Evolutionary conservation across 192 early-diverging fungal genomes (phyloP).

Genomic region (Spinellus fusiger): DNA sequence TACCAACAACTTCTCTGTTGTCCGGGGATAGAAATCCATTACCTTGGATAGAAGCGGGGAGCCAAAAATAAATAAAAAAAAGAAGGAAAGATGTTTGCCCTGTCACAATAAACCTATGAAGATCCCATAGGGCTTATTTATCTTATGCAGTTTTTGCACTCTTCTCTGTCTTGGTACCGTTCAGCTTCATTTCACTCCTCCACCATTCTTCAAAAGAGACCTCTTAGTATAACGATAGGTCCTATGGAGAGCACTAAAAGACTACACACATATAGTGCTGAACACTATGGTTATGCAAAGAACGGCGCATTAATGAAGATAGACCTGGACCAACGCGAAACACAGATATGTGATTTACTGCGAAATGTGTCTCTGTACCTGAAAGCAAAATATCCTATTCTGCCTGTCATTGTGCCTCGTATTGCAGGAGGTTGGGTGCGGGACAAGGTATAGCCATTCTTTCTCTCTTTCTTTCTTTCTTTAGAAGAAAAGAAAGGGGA

Average conservation of each 20-base stretch:
- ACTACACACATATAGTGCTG: neutral
- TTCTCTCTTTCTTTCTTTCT: neutral
- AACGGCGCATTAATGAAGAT: slow-evolving; percentile 31
- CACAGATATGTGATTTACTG: slow-evolving; percentile 64
- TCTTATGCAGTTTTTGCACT: neutral
- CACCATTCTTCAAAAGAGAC: neutral
- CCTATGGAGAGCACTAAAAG: neutral
- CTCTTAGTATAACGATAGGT: neutral
- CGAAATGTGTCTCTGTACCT: slow-evolving; percentile 52
- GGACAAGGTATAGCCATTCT: slow-evolving; percentile 66
- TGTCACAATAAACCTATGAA: too few species aligned
- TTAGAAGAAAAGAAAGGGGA: neutral
- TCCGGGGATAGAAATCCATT: too few species aligned
- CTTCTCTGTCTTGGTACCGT: neutral
- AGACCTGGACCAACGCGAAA: slow-evolving; percentile 53
- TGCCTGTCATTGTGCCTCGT: slow-evolving; percentile 59
- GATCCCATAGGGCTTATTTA: too few species aligned
- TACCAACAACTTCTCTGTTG: too few species aligned
- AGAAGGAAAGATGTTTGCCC: too few species aligned
- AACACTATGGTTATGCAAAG: slow-evolving; percentile 19
- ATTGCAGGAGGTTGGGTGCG: slow-evolving; percentile 99
- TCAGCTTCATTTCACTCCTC: neutral
- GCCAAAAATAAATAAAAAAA: too few species aligned
- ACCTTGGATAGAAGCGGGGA: too few species aligned
- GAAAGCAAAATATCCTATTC: slow-evolving; percentile 35